Evolutionary conservation across 1,139 yeast genomes (phyloP), one percentile per base, ranked within the genome.

Genomic region (Eremothecium gossypii): DNA sequence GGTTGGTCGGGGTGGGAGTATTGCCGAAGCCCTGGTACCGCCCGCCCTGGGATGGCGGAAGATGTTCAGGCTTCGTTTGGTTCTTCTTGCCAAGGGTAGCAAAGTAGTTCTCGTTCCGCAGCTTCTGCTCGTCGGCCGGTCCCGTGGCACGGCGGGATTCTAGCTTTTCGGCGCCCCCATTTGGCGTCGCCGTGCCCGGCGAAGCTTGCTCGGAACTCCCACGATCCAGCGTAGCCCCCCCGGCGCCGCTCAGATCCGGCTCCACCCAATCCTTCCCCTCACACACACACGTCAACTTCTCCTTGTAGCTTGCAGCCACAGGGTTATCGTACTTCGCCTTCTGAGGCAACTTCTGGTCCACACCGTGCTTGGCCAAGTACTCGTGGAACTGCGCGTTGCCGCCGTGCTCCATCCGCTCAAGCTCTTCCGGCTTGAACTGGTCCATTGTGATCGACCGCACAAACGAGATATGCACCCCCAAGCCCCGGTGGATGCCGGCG

Each of bases 361-460:
- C 64, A n/a, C 95, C 95, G 60, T 87, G 79, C 13, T 71, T 66
- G 40, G 69, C 71, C 59, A 89, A 82, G 60, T 79, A 91, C 42
- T 67, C 70, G 31, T 70, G 74, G 52, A 93, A 83, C 33, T 77
- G 75, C 48, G 78, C 84, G 60, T 91, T 91, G 23, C 99, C 99
- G 46, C 99, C 98, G 47, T 79, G 70, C 57, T 91, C 96, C 98
- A 93, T 89, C 52, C 93, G 71, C 49, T 79, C 69, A 45, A 87
- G 74, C 63, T 91, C 97, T 43, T 86, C 95, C 11, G 87, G 82
- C 63, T 87, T 87, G 71, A 93, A 93, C 66, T 87, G 96, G 63
- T 91, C 99, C 94, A 93, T 89, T 28, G 96, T 86, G 52, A 91
- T 87, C 27, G 95, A 84, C 60, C 98, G 76, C 40, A 91, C 98